Base-by-base conservation (phyloP, 306 rosid species). In the Cotoneaster glaucophyllus region DNA sequence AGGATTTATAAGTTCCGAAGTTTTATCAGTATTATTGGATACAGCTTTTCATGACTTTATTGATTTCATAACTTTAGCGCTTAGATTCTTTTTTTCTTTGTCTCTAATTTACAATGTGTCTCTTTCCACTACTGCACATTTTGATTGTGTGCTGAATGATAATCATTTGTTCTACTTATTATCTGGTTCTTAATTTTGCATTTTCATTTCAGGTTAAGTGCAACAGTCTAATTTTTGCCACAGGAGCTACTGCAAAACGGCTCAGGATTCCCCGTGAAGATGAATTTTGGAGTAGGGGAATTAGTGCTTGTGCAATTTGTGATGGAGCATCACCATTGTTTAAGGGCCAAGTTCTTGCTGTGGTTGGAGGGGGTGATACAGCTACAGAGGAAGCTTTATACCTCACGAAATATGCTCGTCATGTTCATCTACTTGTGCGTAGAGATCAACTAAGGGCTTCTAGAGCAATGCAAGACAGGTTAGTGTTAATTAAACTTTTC, bases 391-490 rank as follows among this genome's bases (percentile, higher is more conserved):
- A 94, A 86, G 96, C 98, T 70, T 31, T 91, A 54, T 91, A 94
- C 88, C 80, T 94, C 69, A 94, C 98, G 50, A 94, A 94, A 81
- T 94, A 91, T 84, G 98, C 97, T 78, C 87, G 91, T 67, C 96
- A 90, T 82, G 91, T 91, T 70, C 98, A 91, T 79, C 83, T 94
- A 64, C 97, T 94, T 85, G 96, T 90, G 71, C 95, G 98, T 19
- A 81, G 82, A 76, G 95, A 94, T 75, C 91, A 90, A 61, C 85
- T 94, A 59, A 90, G 93, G 86, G 97, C 98, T 84, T 94, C 98
- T 61, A 91, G 57, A 90, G 96, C 98, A 64, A 94, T 94, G 98
- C 98, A 91, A 82, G 98, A 94, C 84, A 90, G 98, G 98, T 94
- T 84, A 84, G 88, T 83, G 26, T 61, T 67, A 81, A 82, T 80